phyloP scores from a whole-genome alignment of 169 alveolate genomes.

The Plasmodium coatneyi region DNA sequence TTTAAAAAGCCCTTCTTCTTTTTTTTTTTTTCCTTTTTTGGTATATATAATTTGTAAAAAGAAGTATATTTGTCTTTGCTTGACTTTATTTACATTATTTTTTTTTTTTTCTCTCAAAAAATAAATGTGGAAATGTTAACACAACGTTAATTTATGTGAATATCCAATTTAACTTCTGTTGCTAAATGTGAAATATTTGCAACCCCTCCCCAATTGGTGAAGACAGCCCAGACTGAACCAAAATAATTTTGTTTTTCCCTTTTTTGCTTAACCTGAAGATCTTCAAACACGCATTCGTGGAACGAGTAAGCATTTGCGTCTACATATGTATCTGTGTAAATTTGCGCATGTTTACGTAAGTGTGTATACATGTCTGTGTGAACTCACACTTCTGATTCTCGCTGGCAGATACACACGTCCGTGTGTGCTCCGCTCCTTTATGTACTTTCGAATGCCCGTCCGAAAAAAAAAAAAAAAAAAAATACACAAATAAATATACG shows the following conservation, averaged over 20 bases:
- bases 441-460: not conserved
- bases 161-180: not conserved
- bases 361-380: not conserved
- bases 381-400: not conserved
- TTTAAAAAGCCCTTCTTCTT: not conserved
- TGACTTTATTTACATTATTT: not conserved
- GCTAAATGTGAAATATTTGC: not conserved
- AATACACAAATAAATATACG: not conserved
- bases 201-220: not conserved
- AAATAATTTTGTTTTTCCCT: not conserved
- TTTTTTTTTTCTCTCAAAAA: not conserved
- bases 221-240: not conserved
- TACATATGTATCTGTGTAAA: not conserved
- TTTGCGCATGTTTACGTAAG: not conserved
- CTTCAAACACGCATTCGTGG: not conserved
- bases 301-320: not conserved
- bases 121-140: not conserved
- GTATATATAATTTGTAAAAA: not conserved
- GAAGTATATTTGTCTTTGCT: not conserved
- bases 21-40: not conserved
- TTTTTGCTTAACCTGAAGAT: not conserved
- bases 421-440: not conserved
- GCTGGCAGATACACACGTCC: not conserved
- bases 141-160: not conserved
- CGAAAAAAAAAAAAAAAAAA: not conserved